These are phyloP conservation scores for Cytospora schulzeri DNA, from an alignment of 2,329 filamentous ascomycete species.

Conservation along the genomic window DNA sequence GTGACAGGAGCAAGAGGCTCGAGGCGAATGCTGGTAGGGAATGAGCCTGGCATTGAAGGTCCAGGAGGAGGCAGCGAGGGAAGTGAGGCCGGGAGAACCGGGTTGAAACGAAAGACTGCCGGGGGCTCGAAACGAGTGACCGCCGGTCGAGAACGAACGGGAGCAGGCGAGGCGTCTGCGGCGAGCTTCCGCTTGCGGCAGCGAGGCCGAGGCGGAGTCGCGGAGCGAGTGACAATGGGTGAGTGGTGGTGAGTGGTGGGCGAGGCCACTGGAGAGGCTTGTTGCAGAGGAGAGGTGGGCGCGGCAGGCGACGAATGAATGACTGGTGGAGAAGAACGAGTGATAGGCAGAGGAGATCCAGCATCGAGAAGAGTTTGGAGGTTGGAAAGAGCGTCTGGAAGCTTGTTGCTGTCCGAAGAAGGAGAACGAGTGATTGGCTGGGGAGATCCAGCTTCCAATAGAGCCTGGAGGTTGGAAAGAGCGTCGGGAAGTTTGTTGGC, in stretches of 20 bases:
- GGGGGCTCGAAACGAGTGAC: conserved; percentile 16
- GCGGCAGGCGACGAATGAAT: background rate
- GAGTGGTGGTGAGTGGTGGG: background rate
- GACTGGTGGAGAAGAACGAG: background rate
- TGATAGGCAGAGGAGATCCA: background rate
- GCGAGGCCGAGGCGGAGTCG: background rate
- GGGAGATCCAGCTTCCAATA: background rate
- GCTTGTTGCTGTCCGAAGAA: background rate
- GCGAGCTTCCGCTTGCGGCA: conserved; percentile 19
- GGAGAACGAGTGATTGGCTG: background rate
- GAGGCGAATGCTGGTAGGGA: conserved; percentile 1
- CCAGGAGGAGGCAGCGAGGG: background rate
- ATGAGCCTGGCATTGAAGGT: background rate
- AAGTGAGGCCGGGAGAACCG: conserved; percentile 4
- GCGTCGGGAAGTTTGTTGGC: background rate
- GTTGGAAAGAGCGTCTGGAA: conserved; percentile 5
- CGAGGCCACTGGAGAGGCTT: background rate
- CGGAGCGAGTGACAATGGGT: conserved; percentile 1
- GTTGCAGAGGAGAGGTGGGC: background rate
- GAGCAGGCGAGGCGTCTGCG: conserved; percentile 13
- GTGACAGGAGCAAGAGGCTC: background rate
- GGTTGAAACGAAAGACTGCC: conserved; percentile 4
- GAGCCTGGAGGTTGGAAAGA: conserved; percentile 3
- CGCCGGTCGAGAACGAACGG: background rate
- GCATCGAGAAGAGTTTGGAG: conserved; percentile 1